These are phyloP conservation scores for Aureobasidium sp. DNA, from an alignment of 2,329 filamentous ascomycete genomes.

Conservation along the genomic window DNA sequence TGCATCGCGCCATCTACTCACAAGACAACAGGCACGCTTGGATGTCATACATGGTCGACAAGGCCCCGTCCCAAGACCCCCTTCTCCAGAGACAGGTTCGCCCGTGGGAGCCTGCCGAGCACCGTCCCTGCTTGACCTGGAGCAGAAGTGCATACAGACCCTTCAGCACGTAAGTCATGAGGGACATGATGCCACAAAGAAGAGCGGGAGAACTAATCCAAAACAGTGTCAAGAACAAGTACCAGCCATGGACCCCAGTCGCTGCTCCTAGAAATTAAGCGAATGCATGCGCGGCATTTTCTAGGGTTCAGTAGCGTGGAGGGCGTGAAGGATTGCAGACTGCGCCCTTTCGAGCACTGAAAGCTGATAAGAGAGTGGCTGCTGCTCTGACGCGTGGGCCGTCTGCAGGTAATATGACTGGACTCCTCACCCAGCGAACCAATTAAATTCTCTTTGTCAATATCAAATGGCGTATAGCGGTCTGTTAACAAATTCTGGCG, in stretches of 20 bases:
- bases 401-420: constrained; percentile 8
- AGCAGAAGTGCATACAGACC: constrained; percentile 79
- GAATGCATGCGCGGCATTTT: constrained; percentile 5
- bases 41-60: constrained; percentile 91
- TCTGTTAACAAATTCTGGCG: constrained; percentile 1
- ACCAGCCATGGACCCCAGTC: constrained; percentile 41
- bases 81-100: constrained; percentile 61
- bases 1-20: neutral
- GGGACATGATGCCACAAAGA: neutral
- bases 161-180: constrained; percentile 77
- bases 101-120: constrained; percentile 67
- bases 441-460: constrained; percentile 14
- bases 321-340: constrained; percentile 10
- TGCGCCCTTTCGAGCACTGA: neutral
- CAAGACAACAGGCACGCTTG: constrained; percentile 67
- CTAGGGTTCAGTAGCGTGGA: neutral
- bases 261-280: constrained; percentile 33
- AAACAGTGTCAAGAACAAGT: constrained; percentile 44
- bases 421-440: neutral
- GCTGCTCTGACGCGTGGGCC: neutral
- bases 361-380: constrained; percentile 9
- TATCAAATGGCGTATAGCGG: constrained; percentile 11
- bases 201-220: neutral
- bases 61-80: constrained; percentile 70
- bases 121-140: constrained; percentile 68